A percentile compares a stretch with the other conserved stretches of the same genome.
These are phyloP conservation scores for Sphagnum fallax DNA, from an alignment of 228 moss, liverwort and hornwort genomes.

Conservation along the genomic window DNA sequence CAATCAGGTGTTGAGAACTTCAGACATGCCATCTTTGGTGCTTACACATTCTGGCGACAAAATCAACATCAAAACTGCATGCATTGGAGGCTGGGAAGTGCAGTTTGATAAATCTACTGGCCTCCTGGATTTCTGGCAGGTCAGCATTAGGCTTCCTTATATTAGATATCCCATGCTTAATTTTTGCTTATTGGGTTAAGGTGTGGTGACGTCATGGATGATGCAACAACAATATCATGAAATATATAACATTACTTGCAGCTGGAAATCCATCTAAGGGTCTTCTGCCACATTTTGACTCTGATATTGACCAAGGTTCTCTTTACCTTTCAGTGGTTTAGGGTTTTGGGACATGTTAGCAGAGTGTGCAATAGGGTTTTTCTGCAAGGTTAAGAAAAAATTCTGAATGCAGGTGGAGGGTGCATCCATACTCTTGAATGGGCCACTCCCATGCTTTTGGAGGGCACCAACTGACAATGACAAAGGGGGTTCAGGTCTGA, in stretches of 20 bases:
- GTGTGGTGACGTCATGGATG: no score
- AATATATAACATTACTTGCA: no score
- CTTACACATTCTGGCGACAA: conserved; percentile 27
- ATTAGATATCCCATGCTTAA: background rate
- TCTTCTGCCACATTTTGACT: no score
- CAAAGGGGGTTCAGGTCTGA: conserved; percentile 73
- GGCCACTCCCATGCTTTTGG: conserved; percentile 92
- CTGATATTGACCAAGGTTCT: no score
- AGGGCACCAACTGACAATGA: conserved; percentile 99
- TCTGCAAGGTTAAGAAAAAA: no score
- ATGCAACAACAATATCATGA: no score
- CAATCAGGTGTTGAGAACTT: conserved; percentile 31
- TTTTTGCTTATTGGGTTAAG: no score
- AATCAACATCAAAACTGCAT: conserved; percentile 37
- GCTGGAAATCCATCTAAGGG: no score
- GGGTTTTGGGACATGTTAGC: no score
- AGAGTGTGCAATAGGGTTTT: no score
- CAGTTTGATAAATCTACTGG: conserved; percentile 63
- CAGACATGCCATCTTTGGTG: conserved; percentile 42
- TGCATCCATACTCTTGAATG: conserved; percentile 36
- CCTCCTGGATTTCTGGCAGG: conserved; percentile 73
- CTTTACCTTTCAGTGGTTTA: no score
- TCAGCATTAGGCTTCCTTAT: conserved; percentile 5
- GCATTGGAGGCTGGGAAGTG: conserved; percentile 55
- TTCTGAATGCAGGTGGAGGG: conserved; percentile 34